Base-by-base conservation (phyloP, 352 stramenopile species). In the Pythium periplocum region DNA sequence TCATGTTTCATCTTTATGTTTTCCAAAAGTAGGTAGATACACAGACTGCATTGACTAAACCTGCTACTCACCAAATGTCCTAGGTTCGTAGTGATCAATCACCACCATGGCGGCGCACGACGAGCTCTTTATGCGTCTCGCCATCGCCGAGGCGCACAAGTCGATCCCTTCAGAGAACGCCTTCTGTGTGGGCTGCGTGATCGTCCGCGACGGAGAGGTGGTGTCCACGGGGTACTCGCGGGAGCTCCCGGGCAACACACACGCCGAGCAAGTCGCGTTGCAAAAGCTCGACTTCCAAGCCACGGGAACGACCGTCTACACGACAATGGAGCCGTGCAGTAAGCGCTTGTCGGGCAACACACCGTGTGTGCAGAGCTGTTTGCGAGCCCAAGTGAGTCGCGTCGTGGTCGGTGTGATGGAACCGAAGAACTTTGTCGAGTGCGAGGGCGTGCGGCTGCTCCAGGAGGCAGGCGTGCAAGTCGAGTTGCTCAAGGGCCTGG, bases 311-410 rank as follows among this genome's bases (percentile, higher is more conserved):
- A 93, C 83, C 2, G 68, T 96, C 32, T 96, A 93, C 69, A 93
- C 84, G 30, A 95, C 84, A 8, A 96, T 96, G 86, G 86, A 96
- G 76, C 84, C 86, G 3, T 96, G 86, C 64, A 93, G 81, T 68
- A 71, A 60, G 57, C 73, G 86, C n/a, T 66, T 93, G n/a, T 95
- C 84, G 7, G 85, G 83, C 1, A 95, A 94, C 46, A 72, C 73
- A 38, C 74, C 84, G 10, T 96, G 86, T 56, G 87, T 93, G 6
- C 69, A 87, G 52, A 89, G 69, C 47, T 93, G 85, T 35, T 73
- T 94, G 46, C 78, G 71, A 6, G 83, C 82, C 6, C 62, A 69
- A 10, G 77, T 94, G 7, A 34, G 46, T 8, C 75, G 85, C 50
- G 81, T 96, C 31, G 80, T 96, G 6, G 71, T 96, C 17, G 86